Evolutionary conservation across 371 early-diverging fungal genomes (phyloP), one percentile per base, ranked within the genome.

Genomic region (Globomyces sp.): DNA sequence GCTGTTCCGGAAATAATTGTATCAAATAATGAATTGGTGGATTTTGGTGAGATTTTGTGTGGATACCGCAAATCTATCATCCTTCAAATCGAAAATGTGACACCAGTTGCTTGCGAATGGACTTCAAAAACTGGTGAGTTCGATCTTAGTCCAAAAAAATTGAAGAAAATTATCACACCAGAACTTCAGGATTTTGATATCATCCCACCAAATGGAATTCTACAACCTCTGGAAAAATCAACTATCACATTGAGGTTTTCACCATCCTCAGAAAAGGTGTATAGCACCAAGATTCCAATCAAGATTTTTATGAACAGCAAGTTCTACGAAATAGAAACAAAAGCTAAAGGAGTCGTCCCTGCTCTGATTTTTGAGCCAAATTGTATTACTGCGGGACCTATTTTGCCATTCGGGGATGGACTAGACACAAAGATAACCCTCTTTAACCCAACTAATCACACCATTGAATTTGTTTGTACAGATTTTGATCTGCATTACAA

Each of bases 401-500:
- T 83, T 11, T 70, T 81, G 6, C 86, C 86, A 0, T 80, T 66
- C 62, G 63, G 78, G 6, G 86, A 85, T 1, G 81, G 79, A 8
- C 66, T 66, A 4, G 80, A 80, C 39, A 50, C 64, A 2, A 72
- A 72, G 40, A 71, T 85, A 58, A 67, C 57, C 6, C 71, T 81
- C n/a, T 55, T 52, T 60, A 85, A 85, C 65, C 76, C 79, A 0
- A 78, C 74, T 34, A 65, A 68, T 52, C 65, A 76, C 57, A 78
- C 82, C 0, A 45, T 84, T 9, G 86, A 85, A 66, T 63, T 85
- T 2, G 79, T 66, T 50, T 75, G 79, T 0, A 41, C 77, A 9
- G 84, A 85, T 37, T 84, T 77, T 69, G 86, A 85, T 62, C 66
- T 76, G 52, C 69, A 77, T 42, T 84, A 76, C 62, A 66, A 67